Percentiles rank a stretch among this genome's conserved stretches.
These are phyloP conservation scores for Lentithecium fluviatile DNA, from an alignment of 495 filamentous ascomycete genomes.

Conservation along the genomic window DNA sequence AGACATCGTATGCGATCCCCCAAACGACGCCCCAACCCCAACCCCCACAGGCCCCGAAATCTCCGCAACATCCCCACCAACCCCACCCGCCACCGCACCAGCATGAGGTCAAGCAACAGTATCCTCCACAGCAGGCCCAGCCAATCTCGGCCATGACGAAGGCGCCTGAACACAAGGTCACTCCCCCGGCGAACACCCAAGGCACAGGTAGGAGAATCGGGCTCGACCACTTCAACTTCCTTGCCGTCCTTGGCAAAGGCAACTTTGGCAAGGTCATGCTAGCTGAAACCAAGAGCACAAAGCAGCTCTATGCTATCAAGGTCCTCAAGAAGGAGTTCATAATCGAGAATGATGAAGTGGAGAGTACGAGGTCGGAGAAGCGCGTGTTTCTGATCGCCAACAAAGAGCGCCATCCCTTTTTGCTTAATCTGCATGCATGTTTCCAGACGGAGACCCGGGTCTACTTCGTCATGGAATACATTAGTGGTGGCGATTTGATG, in stretches of 20 bases:
- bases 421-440: conserved; percentile 93
- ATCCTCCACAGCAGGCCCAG: conserved; percentile 30
- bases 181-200: conserved; percentile 44
- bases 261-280: conserved; percentile 99
- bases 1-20: conserved; percentile 52
- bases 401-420: conserved; percentile 95
- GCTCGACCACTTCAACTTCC: conserved; percentile 98
- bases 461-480: conserved; percentile 99
- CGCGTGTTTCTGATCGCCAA: conserved; percentile 96
- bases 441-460: conserved; percentile 99
- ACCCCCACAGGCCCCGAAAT: conserved; percentile 31
- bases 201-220: conserved; percentile 79
- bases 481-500: conserved; percentile 98
- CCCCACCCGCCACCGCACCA: conserved; percentile 50
- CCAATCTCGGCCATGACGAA: conserved; percentile 28
- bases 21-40: conserved; percentile 34
- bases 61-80: conserved; percentile 40
- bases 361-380: conserved; percentile 97
- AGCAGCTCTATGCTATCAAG: conserved; percentile 96
- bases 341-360: conserved; percentile 99
- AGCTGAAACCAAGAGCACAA: conserved; percentile 88
- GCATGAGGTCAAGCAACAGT: conserved; percentile 31
- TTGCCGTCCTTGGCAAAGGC: conserved; percentile 96
- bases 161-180: conserved; percentile 27
- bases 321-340: conserved; percentile 99